These are phyloP conservation scores for Pseudotsuga menziesii DNA, from an alignment of 75 land plant species.

Conservation along the genomic window DNA sequence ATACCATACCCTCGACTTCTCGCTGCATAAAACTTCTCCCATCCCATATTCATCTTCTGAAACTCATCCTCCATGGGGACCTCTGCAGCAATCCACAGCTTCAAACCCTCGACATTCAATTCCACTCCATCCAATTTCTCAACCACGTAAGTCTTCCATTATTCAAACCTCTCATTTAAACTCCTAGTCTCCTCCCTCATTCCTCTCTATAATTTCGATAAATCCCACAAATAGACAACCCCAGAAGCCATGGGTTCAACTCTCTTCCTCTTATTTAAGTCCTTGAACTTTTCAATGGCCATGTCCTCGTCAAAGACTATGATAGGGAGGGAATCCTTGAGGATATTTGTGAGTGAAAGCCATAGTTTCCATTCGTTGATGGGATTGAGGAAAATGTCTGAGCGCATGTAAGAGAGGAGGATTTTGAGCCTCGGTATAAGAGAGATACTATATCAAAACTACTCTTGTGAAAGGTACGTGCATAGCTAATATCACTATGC, in stretches of 20 bases:
- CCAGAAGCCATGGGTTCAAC: slow-evolving; percentile 76
- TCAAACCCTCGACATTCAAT: slow-evolving; percentile 63
- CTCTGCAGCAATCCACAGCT: slow-evolving; percentile 37
- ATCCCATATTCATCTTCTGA: slow-evolving; percentile 39
- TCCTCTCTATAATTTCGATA: slow-evolving; percentile 16
- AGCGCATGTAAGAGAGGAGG: slow-evolving; percentile 50
- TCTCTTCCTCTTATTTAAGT: slow-evolving; percentile 66
- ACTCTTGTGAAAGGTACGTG: no score
- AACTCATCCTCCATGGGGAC: slow-evolving; percentile 56
- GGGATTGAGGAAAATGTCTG: slow-evolving; percentile 51
- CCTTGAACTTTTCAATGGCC: slow-evolving; percentile 31
- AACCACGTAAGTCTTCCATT: slow-evolving; percentile 43
- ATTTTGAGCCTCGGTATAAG: slow-evolving; percentile 61
- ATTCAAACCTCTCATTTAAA: slow-evolving; percentile 27
- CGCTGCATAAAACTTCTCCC: slow-evolving; percentile 47
- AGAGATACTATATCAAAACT: slow-evolving; percentile 54
- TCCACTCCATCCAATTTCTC: slow-evolving; percentile 67
- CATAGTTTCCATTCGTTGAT: slow-evolving; percentile 88
- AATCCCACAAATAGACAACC: slow-evolving; percentile 48
- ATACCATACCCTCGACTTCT: not conserved
- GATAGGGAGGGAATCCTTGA: slow-evolving; percentile 44
- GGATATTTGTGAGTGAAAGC: slow-evolving; percentile 46
- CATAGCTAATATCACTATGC: no score
- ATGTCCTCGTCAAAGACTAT: slow-evolving; percentile 53
- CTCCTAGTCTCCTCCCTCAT: slow-evolving; percentile 18